These are phyloP conservation scores for Didymella exigua DNA, from an alignment of 2,329 filamentous ascomycete genomes.

Conservation along the genomic window DNA sequence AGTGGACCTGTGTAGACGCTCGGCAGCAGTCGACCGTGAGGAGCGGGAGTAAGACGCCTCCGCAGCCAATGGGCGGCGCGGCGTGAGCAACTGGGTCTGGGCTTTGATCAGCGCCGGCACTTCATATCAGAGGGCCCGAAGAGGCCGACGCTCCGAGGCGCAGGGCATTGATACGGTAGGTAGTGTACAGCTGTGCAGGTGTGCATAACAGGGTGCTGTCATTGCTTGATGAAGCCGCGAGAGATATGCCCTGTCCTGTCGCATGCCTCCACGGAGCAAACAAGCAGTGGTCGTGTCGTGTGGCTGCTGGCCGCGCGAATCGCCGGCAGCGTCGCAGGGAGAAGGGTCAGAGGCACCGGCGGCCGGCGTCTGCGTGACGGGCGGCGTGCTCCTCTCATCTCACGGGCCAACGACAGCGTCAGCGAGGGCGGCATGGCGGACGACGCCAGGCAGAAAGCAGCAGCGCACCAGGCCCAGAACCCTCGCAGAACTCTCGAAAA, in stretches of 20 bases:
- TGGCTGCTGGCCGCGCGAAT: constrained; percentile 6
- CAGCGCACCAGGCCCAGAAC: constrained; percentile 6
- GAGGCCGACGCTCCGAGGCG: constrained; percentile 11
- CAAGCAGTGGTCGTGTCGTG: background rate
- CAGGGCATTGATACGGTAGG: background rate
- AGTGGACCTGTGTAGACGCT: constrained; percentile 9
- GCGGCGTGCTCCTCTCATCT: background rate
- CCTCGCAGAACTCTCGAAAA: constrained; percentile 4
- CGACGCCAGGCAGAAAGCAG: constrained; percentile 1
- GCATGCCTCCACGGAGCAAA: background rate
- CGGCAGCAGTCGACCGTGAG: constrained; percentile 13
- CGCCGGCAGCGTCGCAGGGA: constrained; percentile 2
- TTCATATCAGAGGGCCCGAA: background rate
- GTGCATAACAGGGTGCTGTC: background rate
- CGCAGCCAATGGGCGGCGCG: constrained; percentile 28
- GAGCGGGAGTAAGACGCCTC: constrained; percentile 7
- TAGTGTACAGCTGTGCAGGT: too few relatives aligned
- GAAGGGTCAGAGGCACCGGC: constrained; percentile 1
- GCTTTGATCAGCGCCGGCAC: constrained; percentile 6
- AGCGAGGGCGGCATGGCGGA: constrained; percentile 4
- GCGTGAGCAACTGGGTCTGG: constrained; percentile 9
- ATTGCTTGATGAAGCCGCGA: background rate
- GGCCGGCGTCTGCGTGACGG: constrained; percentile 3
- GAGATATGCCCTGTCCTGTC: background rate
- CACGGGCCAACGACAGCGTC: constrained; percentile 2